A percentile compares a stretch with the other conserved stretches of the same genome.
Conservation (phyloP, 2,329 filamentous ascomycete species). For the Emericellopsis atlantica region DNA sequence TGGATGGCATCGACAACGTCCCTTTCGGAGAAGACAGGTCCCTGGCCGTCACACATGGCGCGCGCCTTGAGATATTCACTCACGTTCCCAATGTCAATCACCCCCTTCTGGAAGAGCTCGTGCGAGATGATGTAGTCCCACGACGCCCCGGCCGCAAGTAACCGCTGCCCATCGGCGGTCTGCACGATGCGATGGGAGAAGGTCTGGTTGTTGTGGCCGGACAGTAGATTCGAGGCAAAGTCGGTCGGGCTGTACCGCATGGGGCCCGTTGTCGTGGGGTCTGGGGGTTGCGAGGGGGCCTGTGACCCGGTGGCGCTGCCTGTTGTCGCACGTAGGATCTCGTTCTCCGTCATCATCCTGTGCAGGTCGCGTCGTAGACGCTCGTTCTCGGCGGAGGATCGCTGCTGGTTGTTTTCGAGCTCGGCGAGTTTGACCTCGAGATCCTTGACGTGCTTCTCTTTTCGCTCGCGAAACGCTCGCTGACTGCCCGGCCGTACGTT, state of each 20-base stretch:
- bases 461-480: constrained; percentile 89
- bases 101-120: constrained; percentile 60
- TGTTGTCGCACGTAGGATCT: constrained; percentile 72
- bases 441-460: constrained; percentile 88
- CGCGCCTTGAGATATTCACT: constrained; percentile 64
- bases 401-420: constrained; percentile 62
- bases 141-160: constrained; percentile 65
- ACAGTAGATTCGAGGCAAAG: constrained; percentile 52
- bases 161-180: constrained; percentile 50
- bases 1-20: constrained; percentile 64
- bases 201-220: constrained; percentile 48
- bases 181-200: constrained; percentile 58
- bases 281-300: constrained; percentile 24
- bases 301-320: constrained; percentile 10
- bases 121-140: constrained; percentile 87
- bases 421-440: constrained; percentile 74
- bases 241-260: constrained; percentile 61
- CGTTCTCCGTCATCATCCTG: constrained; percentile 61
- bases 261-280: constrained; percentile 48
- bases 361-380: constrained; percentile 2
- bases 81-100: constrained; percentile 72
- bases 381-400: constrained; percentile 62
- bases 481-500: constrained; percentile 43
- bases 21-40: constrained; percentile 75
- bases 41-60: constrained; percentile 75